Base-by-base conservation (phyloP, 352 stramenopile species). In the Pythium biforme region DNA sequence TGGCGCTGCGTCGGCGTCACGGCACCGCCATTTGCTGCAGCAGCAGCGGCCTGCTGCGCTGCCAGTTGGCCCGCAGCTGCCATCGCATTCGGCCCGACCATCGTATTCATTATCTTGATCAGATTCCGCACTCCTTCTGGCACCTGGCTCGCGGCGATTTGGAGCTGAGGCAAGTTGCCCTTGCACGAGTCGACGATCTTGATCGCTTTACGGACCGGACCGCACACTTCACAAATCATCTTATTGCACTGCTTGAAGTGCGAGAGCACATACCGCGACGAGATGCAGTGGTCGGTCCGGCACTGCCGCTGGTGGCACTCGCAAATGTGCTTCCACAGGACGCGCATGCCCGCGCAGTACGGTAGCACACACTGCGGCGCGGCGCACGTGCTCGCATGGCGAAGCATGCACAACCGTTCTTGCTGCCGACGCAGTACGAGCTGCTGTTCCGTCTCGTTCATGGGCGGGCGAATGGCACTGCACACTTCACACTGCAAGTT, bases 201-300 rank as follows among this genome's bases (percentile, higher is more conserved):
- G 54, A 96, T 96, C 5, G 87, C 87, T 47, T 94, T 89, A 0
- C 86, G 77, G 22, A 96, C 89, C 10, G 88, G 88, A 1, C 88
- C 89, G 50, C 88, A 96, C 0, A 97, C 89, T 58, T 94, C 87
- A 67, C 89, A 97, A 34, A 95, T 93, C 77, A 93, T 89, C 59
- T 95, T 95, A 69, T 92, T 92, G 79, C 87, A 96, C 55, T 94
- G 87, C 72, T 96, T 94, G 72, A 94, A 96, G 64, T 96, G 87
- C 19, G 85, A 94, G 50, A 96, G 68, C 59, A 96, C 87, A 55
- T 96, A 96, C 9, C 87, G 75, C 29, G 85, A 94, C 26, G 84
- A 94, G 51, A 96, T 94, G 34, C 87, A 96, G 67, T 96, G 87
- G 43, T 94, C 85, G 8, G 85, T 94, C 33, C 83, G 79, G 49